Base-by-base conservation (phyloP, 768 basidiomycete genomes). In the Trametes punicea region DNA sequence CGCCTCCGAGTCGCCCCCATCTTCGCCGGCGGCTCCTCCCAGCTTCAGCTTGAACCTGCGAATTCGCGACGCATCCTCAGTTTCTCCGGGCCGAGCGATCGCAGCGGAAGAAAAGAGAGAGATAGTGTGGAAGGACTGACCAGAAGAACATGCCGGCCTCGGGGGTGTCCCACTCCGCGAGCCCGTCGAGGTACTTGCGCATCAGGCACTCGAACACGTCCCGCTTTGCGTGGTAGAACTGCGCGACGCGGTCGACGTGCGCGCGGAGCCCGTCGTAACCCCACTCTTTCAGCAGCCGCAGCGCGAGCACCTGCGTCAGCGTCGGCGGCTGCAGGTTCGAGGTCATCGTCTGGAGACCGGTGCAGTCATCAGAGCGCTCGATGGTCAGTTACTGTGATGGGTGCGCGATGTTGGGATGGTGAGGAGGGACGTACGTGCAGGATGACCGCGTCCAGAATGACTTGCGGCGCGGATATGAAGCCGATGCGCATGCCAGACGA, bases 121-220 rank as follows among this genome's bases (percentile, higher is more conserved):
- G 36, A n/a, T n/a, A n/a, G n/a, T n/a, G n/a, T n/a, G n/a, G n/a
- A 42, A 68, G 41, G 66, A 74, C 82, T 23, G 36, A 85, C 88
- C 90, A 95, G 69, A 92, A 84, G 76, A 96, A 95, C 90, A 95
- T 90, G 60, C 90, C 89, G 21, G 88, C 83, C 63, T 85, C 83
- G 8, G 90, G 90, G 0, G 75, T 70, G 51, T 67, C 73, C 87
- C 87, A 88, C 69, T 87, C 82, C 16, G 84, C 92, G 29, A 95
- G 74, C 2, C 84, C 91, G 46, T 75, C 73, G n/a, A 97, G 80
- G 69, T 96, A 81, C 65, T 80, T 82, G 64, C 80, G 76, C 76
- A 93, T 83, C 46, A 88, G 85, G 1, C 67, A 69, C 69, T 92
- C 88, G 68, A 97, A 96, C 20, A 84, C 75, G 63, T 92, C 85